phyloP scores from a whole-genome alignment of 306 rosid species.

The Morella rubra region DNA sequence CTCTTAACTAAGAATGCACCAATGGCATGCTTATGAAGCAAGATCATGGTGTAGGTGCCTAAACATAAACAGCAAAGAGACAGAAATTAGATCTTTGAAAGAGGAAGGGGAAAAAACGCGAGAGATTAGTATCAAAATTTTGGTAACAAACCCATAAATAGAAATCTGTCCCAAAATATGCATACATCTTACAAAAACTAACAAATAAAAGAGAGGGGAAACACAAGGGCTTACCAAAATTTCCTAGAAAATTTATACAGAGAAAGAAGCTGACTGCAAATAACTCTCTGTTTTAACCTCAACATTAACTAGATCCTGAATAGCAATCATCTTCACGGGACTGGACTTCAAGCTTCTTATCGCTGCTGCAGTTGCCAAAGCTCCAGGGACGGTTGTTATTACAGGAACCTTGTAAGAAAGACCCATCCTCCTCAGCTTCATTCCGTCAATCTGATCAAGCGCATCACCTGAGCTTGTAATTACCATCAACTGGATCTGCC shows the following conservation, averaged over 20 bases:
- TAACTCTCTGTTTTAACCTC: conserved; percentile 33
- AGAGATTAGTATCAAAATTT: neutral
- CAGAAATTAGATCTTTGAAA: neutral
- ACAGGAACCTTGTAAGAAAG: conserved; percentile 92
- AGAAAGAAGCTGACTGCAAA: conserved; percentile 42
- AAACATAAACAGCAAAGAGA: too few species aligned
- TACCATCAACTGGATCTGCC: conserved; percentile 93
- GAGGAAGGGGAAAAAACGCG: too few species aligned
- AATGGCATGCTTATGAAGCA: too few species aligned
- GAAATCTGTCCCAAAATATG: neutral
- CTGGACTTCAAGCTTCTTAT: conserved; percentile 72
- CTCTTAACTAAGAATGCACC: too few species aligned
- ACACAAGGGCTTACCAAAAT: conserved; percentile 37
- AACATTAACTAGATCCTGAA: conserved; percentile 68
- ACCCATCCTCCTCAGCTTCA: conserved; percentile 78
- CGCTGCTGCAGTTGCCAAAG: conserved; percentile 93
- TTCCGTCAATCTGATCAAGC: conserved; percentile 90
- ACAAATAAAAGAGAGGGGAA: conserved; percentile 11
- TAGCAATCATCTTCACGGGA: conserved; percentile 79
- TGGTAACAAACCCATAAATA: neutral
- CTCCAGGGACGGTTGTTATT: conserved; percentile 89
- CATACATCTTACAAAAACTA: conserved; percentile 6
- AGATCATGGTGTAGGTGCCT: too few species aligned
- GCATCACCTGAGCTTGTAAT: conserved; percentile 92
- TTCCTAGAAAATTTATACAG: conserved; percentile 27